Base-by-base conservation (phyloP, 371 early-diverging fungal genomes). In the Quaeritorhiza haematococci region DNA sequence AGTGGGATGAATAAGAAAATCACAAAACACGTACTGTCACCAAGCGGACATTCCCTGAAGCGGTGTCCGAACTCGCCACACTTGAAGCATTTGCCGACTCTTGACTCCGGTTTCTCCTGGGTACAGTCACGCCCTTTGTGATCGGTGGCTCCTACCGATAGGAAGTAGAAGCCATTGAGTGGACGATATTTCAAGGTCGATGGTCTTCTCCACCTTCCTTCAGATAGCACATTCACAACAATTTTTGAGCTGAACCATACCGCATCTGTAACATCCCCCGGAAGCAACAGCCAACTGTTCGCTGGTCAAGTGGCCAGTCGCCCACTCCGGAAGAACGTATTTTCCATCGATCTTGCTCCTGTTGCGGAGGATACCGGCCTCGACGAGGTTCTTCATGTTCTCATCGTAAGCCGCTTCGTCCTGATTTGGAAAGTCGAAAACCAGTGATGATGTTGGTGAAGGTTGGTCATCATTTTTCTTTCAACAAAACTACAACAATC, bases 31-130 rank as follows among this genome's bases (percentile, higher is more conserved):
- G 10, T 27, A 45, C 10, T 45, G 46, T 50, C 19, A 23, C 26
- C 26, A 32, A 26, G n/a, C 6, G 6, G 34, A 50, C 59, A 59
- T 26, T 38, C 29, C 19, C 49, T 59, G 24, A 29, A 30, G 1
- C 56, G 17, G 58, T 78, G 78, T 15, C 78, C 78, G 24, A 52
- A 50, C 38, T 56, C 52, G 28, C 78, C 78, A 53, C 78, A 78
- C 59, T 70, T 69, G 74, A 78, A 78, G 71, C 75, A 73, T 46
- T 70, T 68, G 28, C 77, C 77, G 15, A 61, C 60, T 30, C 68
- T n/a, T n/a, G n/a, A n/a, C n/a, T n/a, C n/a, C n/a, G n/a, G n/a
- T n/a, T n/a, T n/a, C n/a, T n/a, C n/a, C n/a, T n/a, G n/a, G n/a
- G 51, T 13, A 76, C 74, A 48, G 74, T 74, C 53, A 72, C 44